Base-by-base conservation (phyloP, 352 stramenopile species). In the Phytophthora sojae region DNA sequence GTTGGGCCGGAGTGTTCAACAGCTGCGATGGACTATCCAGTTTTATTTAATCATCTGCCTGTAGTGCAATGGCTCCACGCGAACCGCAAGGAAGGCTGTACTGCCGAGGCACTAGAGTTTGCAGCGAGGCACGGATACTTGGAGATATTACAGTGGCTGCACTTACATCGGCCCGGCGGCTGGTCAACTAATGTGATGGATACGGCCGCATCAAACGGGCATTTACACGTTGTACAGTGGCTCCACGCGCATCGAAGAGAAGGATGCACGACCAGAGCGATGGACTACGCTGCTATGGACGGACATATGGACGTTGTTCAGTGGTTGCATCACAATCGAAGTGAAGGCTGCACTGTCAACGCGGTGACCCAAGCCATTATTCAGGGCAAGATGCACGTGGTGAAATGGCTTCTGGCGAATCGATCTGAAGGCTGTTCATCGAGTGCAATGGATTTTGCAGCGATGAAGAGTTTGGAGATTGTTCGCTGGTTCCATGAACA, bases 221-320 rank as follows among this genome's bases (percentile, higher is more conserved):
- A 61, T 32, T n/a, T 67, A 6, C 26, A 67, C 2, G n/a, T 67
- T 0, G 17, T 67, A 17, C 45, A 37, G 55, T 67, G 61, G 50
- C 50, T 67, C 6, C 50, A 67, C 14, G 8, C n/a, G 2, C 50
- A 56, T 26, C 30, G 37, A 9, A 44, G 0, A 2, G 35, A 52
- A 25, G 51, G 32, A 9, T 67, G 47, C n/a, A 58, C 60, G 35
- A 52, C 44, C 4, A 0, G 6, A 51, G 44, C 44, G n/a, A 51
- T 51, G 44, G 44, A 51, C 17, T 3, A 4, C 6, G 44, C 44
- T 25, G 44, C 44, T 25, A 11, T 12, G 9, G 15, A 17, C 9
- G 44, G 44, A 51, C 6, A 51, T 35, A 25, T 68, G 26, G 26
- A 54, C 7, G 19, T 62, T n/a, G 2, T 62, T 0, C 54, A 57